Conservation (phyloP, 805 yeast species). For the Wilhelminamyces savonicus region DNA sequence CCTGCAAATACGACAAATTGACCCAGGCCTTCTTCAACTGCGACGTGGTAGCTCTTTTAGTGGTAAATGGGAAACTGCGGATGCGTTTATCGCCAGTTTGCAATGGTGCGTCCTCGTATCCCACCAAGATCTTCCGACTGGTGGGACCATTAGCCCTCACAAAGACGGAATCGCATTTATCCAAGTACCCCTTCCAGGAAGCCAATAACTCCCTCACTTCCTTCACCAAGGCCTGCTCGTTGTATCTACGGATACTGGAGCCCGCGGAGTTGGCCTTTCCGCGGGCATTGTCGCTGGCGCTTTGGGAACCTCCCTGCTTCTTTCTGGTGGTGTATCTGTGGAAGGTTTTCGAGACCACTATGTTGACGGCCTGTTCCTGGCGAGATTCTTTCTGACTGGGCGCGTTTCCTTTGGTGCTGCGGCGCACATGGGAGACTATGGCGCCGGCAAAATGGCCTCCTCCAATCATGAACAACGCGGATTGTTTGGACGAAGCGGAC, state of each 20-base stretch:
- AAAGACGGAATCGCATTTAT: slow-evolving; percentile 63
- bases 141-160: slow-evolving; percentile 74
- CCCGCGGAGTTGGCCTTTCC: slow-evolving; percentile 98
- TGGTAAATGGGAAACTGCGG: slow-evolving; percentile 77
- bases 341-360: slow-evolving; percentile 75
- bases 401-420: slow-evolving; percentile 49
- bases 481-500: slow-evolving; percentile 32
- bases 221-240: slow-evolving; percentile 73
- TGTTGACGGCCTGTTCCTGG: slow-evolving; percentile 57
- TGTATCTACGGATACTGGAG: slow-evolving; percentile 79
- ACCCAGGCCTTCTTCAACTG: slow-evolving; percentile 85
- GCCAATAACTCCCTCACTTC: slow-evolving; percentile 69
- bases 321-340: slow-evolving; percentile 95
- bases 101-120: slow-evolving; percentile 55
- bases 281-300: slow-evolving; percentile 83
- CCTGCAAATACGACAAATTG: slow-evolving; percentile 55
- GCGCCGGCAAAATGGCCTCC: slow-evolving; percentile 99
- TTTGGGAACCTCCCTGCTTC: slow-evolving; percentile 96
- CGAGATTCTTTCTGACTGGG: slow-evolving; percentile 40
- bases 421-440: slow-evolving; percentile 66
- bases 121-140: slow-evolving; percentile 59
- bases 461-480: slow-evolving; percentile 89
- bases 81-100: slow-evolving; percentile 54
- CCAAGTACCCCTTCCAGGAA: slow-evolving; percentile 58
- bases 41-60: slow-evolving; percentile 75